Evolutionary conservation across 768 basidiomycete species (phyloP).

Genomic region (Kwoniella botswanensis): DNA sequence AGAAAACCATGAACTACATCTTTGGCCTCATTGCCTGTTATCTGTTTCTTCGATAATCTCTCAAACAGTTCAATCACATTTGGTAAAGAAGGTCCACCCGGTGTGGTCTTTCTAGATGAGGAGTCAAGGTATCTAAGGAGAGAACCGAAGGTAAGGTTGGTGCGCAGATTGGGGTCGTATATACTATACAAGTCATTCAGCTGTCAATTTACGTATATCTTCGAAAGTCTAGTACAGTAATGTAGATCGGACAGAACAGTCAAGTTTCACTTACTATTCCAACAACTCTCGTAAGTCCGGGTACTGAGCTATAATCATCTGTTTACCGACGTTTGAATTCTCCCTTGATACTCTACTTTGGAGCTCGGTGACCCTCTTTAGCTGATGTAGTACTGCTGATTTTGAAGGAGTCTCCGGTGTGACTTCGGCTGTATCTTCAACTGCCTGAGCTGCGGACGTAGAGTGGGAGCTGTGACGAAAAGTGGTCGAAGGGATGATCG

Average conservation of each 20-base stretch:
- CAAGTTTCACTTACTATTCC: constrained; percentile 42
- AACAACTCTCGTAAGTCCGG: constrained; percentile 46
- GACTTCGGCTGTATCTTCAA: not conserved
- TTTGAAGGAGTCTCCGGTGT: not conserved
- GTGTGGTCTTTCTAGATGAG: not conserved
- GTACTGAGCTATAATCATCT: constrained; percentile 45
- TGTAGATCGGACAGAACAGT: not conserved
- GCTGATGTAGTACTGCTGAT: constrained; percentile 27
- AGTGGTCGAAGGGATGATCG: not conserved
- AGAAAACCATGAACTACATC: constrained; percentile 30
- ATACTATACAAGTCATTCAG: constrained; percentile 25
- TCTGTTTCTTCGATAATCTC: constrained; percentile 17
- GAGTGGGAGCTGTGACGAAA: not conserved
- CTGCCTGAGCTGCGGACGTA: not conserved
- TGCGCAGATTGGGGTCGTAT: constrained; percentile 43
- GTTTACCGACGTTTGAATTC: constrained; percentile 44
- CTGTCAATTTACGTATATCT: not conserved
- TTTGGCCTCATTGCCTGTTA: constrained; percentile 42
- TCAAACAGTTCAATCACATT: constrained; percentile 31
- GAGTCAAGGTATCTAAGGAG: constrained; percentile 22
- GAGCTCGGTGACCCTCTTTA: constrained; percentile 37
- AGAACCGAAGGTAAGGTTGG: constrained; percentile 36
- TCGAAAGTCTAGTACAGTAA: no score
- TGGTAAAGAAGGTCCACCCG: not conserved
- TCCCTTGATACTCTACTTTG: constrained; percentile 34